Percentiles rank a stretch among this genome's conserved stretches.
These are phyloP conservation scores for Neofusicoccum ribis DNA, from an alignment of 2,329 filamentous ascomycete species.

Conservation along the genomic window DNA sequence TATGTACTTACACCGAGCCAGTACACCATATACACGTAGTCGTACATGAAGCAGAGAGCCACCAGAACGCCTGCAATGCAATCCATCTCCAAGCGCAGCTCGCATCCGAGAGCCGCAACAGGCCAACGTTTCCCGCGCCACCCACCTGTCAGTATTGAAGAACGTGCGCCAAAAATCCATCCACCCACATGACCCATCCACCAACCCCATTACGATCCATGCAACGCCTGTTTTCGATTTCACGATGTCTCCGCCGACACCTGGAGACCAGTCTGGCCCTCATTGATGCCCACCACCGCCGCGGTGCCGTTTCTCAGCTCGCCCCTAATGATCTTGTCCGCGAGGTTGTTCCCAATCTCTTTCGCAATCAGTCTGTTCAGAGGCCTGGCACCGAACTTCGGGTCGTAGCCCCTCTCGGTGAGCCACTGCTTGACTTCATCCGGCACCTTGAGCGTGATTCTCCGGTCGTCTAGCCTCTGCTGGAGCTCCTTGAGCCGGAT, in stretches of 20 bases:
- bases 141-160: constrained; percentile 2
- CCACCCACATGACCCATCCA: constrained; percentile 16
- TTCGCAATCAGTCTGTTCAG: constrained; percentile 88
- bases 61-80: constrained; percentile 13
- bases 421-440: constrained; percentile 80
- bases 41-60: constrained; percentile 15
- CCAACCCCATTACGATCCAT: constrained; percentile 13
- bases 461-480: constrained; percentile 75
- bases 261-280: constrained; percentile 40
- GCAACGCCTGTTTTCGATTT: background rate
- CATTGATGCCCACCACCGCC: constrained; percentile 68
- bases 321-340: constrained; percentile 89
- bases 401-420: constrained; percentile 85
- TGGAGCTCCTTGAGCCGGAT: constrained; percentile 87
- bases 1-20: background rate
- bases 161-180: constrained; percentile 15
- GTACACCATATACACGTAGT: constrained; percentile 2
- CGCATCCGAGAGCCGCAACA: background rate
- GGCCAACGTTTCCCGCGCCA: background rate
- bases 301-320: constrained; percentile 73
- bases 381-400: constrained; percentile 85
- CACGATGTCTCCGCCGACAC: constrained; percentile 19
- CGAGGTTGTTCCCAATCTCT: constrained; percentile 84
- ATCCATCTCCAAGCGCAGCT: background rate
- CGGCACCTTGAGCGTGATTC: constrained; percentile 74